A percentile compares a stretch with the other conserved stretches of the same genome.
Evolutionary conservation across 306 rosid species (phyloP).

Genomic region (Lotus japonicus): DNA sequence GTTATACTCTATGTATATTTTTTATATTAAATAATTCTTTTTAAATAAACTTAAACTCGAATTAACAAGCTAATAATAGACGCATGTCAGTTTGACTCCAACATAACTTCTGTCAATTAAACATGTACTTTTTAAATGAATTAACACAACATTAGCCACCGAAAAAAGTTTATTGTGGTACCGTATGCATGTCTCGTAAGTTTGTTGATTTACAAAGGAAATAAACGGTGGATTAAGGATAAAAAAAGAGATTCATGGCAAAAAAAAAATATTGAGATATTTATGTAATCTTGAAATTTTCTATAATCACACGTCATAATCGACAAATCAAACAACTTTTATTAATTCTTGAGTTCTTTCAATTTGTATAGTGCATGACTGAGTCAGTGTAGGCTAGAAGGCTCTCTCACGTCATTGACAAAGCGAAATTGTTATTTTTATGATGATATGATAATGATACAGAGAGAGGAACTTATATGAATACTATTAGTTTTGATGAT

Average conservation of each 20-base stretch:
- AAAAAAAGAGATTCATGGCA: neutral
- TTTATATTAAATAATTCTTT: too few relatives aligned
- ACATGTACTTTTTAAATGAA: too few relatives aligned
- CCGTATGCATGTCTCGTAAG: too few relatives aligned
- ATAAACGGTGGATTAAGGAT: too few relatives aligned
- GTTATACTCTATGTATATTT: too few relatives aligned
- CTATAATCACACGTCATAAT: conserved; percentile 7
- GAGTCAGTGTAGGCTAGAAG: conserved; percentile 9
- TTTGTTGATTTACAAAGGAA: too few relatives aligned
- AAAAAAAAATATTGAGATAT: conserved; percentile 7
- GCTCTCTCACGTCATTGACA: conserved; percentile 18
- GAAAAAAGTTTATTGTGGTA: too few relatives aligned
- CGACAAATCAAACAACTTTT: neutral
- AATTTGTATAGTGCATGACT: neutral
- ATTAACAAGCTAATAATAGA: too few relatives aligned
- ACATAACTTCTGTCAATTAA: too few relatives aligned
- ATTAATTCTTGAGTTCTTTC: neutral
- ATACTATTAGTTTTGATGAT: neutral
- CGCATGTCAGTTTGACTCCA: too few relatives aligned
- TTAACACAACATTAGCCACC: too few relatives aligned
- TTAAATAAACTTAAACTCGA: too few relatives aligned
- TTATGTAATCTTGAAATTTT: neutral
- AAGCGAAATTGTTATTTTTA: neutral
- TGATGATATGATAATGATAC: neutral
- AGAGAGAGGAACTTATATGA: neutral